Base-by-base conservation (phyloP, 176 grass and related monocot species). In the Eragrostis nindensis region DNA sequence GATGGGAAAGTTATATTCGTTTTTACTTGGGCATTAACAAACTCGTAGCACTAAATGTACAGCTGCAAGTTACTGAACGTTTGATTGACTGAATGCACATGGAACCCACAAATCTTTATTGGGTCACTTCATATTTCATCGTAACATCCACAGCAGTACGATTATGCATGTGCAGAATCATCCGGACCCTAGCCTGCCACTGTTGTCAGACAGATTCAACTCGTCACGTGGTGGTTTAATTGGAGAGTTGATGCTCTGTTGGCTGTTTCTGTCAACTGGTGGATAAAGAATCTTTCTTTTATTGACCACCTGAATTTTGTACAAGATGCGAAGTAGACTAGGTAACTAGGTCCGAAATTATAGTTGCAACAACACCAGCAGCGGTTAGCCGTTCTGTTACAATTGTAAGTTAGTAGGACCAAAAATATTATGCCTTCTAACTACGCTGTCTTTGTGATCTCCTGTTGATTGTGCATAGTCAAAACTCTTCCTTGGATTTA, bases 91-190 rank as follows among this genome's bases (percentile, higher is more conserved):
- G 73, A 65, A 80, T 71, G 54, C 69, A 71, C 48, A 85, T 86
- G 83, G 83, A 86, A 76, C 87, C 87, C 77, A 85, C 82, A 66
- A 77, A 77, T 89, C 82, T 66, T 89, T 85, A 77, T 81, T 49
- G 57, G 57, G 66, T 77, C 78, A 41, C 87, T 77, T 89, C 82
- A 81, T 48, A 73, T 86, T 85, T 89, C 87, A 77, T 82, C 41
- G 83, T 85, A 89, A 89, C 78, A 85, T 89, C 73, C 73, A 85
- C 83, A 52, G 72, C 83, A 56, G 78, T 89, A 85, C 72, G 66
- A 81, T 76, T 80, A 82, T 89, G 83, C 72, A 89, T 89, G 73
- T 82, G 78, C 56, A 82, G 66, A 86, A 86, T 85, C 72, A 82
- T 86, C 72, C 68, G 72, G 87, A 42, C 78, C 72, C 87, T 71